A percentile compares a stretch with the other conserved stretches of the same genome.
phyloP scores from a whole-genome alignment of 768 basidiomycete species.

The Termitomyces sp. region DNA sequence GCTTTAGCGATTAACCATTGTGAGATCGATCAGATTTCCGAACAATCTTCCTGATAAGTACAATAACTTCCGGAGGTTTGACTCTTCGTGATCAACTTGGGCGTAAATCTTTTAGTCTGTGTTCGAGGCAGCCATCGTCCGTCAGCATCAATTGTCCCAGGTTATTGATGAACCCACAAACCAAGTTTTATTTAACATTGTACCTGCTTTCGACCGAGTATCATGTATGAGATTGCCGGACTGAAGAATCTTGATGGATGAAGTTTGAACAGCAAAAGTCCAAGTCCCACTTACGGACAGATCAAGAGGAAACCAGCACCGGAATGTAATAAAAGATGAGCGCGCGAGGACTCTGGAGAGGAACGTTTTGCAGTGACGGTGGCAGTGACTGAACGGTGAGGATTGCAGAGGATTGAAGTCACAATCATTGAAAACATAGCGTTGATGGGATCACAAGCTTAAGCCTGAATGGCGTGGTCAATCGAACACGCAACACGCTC shows the following conservation, averaged over 20 bases:
- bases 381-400: too few species aligned
- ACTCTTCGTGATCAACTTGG: not conserved
- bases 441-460: too few species aligned
- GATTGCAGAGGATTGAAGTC: too few species aligned
- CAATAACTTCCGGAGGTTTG: constrained; percentile 1
- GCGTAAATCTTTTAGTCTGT: not conserved
- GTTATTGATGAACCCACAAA: not conserved
- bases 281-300: not conserved
- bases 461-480: too few species aligned
- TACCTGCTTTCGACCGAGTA: not conserved
- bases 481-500: too few species aligned
- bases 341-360: too few species aligned
- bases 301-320: not conserved
- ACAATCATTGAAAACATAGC: too few species aligned
- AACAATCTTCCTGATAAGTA: not conserved
- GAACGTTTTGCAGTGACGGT: not conserved
- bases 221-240: not conserved
- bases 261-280: not conserved
- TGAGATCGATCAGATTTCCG: not conserved
- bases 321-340: not conserved
- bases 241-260: not conserved
- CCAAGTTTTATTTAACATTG: not conserved
- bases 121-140: not conserved
- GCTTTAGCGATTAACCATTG: not conserved
- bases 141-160: not conserved